phyloP scores from a whole-genome alignment of 2,329 filamentous ascomycete genomes.

The Aspergillus amoenus region DNA sequence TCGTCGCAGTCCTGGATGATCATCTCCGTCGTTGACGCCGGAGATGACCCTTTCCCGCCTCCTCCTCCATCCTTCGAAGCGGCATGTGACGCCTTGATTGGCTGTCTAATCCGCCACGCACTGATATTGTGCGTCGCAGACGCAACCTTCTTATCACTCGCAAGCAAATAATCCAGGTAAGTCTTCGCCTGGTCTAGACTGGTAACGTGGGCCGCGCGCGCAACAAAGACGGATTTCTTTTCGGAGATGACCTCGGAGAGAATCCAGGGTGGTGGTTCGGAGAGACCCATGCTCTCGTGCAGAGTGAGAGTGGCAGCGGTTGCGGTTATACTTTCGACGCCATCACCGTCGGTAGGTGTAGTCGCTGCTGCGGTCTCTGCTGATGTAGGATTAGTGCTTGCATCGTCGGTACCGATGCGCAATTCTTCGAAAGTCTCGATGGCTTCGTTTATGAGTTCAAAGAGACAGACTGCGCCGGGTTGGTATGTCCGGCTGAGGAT shows the following conservation, averaged over 20 bases:
- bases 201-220: conserved; percentile 68
- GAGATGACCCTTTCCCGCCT: not conserved
- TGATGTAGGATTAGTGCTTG: not conserved
- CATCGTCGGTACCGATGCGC: conserved; percentile 36
- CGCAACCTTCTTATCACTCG: conserved; percentile 80
- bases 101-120: conserved; percentile 76
- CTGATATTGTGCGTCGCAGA: conserved; percentile 92
- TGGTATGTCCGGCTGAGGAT: conserved; percentile 68
- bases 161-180: conserved; percentile 73
- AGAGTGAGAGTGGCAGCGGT: conserved; percentile 28
- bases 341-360: not conserved
- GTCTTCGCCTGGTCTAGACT: conserved; percentile 69
- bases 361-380: not conserved
- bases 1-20: conserved; percentile 89
- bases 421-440: conserved; percentile 56
- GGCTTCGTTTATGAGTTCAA: conserved; percentile 77
- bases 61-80: not conserved
- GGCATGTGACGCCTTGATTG: conserved; percentile 8
- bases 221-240: conserved; percentile 85
- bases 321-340: not conserved
- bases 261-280: conserved; percentile 63
- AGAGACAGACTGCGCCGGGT: conserved; percentile 78
- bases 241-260: conserved; percentile 73
- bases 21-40: conserved; percentile 44
- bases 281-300: conserved; percentile 29